Percentiles rank a stretch among this genome's conserved stretches.
These are phyloP conservation scores for Raffaelea arxii DNA, from an alignment of 2,329 filamentous ascomycete species.

Conservation along the genomic window DNA sequence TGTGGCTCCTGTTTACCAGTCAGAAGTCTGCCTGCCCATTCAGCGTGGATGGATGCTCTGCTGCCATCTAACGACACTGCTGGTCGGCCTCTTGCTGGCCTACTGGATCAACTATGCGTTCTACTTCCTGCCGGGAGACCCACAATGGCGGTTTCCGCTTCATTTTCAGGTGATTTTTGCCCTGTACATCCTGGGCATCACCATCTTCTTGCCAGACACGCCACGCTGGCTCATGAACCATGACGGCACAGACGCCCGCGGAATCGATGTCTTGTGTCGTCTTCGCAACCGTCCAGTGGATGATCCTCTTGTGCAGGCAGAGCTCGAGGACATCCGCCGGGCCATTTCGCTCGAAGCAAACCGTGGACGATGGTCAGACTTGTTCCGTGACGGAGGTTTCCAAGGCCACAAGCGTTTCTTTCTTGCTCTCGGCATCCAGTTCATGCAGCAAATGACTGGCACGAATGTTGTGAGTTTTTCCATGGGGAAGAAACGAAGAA, in stretches of 20 bases:
- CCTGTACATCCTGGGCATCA: conserved; percentile 15
- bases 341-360: neutral
- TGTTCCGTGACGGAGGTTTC: neutral
- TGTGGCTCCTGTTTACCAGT: neutral
- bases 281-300: neutral
- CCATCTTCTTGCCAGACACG: conserved; percentile 30
- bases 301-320: neutral
- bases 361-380: neutral
- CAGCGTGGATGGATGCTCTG: neutral
- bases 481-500: too few relatives aligned
- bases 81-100: conserved; percentile 11
- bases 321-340: neutral
- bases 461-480: neutral
- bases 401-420: neutral
- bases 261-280: conserved; percentile 9
- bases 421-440: neutral
- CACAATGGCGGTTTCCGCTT: conserved; percentile 19
- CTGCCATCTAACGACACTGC: conserved; percentile 17
- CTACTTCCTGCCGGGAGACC: conserved; percentile 15
- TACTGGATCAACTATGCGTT: conserved; percentile 18
- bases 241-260: conserved; percentile 18
- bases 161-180: conserved; percentile 19
- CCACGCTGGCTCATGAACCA: conserved; percentile 32
- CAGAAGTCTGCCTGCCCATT: neutral
- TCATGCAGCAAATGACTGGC: neutral